Percentiles rank a stretch among this genome's conserved stretches.
Conservation (phyloP, 148 eudicot species). For the Euryodendron excelsum region DNA sequence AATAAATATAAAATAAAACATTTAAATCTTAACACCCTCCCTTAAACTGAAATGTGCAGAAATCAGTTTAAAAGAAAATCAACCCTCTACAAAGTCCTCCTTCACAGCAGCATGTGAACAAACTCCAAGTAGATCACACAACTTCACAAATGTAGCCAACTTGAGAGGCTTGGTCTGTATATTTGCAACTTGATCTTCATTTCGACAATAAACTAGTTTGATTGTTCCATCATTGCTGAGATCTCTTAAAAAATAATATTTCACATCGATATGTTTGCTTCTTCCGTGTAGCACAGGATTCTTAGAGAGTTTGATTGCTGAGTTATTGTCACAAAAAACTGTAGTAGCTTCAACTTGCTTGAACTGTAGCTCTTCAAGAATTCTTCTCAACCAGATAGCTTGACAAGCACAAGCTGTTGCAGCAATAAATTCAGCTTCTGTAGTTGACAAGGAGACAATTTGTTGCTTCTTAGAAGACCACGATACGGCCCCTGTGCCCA, state of each 20-base stretch:
- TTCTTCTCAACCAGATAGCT: neutral
- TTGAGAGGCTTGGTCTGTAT: neutral
- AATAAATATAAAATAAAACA: no score
- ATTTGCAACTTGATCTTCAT: neutral
- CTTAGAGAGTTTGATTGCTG: neutral
- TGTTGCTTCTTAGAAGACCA: no score
- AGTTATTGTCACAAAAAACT: constrained; percentile 6
- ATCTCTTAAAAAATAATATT: constrained; percentile 5
- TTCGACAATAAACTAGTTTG: neutral
- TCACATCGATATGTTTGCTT: no score
- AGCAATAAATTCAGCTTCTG: no score
- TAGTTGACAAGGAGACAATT: no score
- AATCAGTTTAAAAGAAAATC: neutral
- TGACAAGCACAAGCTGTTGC: no score
- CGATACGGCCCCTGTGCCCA: no score
- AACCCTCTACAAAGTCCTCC: neutral
- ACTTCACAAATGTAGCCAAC: neutral
- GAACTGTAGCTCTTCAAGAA: constrained; percentile 7
- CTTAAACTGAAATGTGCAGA: neutral
- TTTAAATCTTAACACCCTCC: neutral
- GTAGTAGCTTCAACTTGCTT: constrained; percentile 8
- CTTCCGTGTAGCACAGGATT: no score
- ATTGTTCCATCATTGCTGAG: neutral
- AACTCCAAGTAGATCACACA: neutral
- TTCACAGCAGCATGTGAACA: neutral